Conservation (phyloP, 1,284 basidiomycete genomes). For the Gomphus sp. region DNA sequence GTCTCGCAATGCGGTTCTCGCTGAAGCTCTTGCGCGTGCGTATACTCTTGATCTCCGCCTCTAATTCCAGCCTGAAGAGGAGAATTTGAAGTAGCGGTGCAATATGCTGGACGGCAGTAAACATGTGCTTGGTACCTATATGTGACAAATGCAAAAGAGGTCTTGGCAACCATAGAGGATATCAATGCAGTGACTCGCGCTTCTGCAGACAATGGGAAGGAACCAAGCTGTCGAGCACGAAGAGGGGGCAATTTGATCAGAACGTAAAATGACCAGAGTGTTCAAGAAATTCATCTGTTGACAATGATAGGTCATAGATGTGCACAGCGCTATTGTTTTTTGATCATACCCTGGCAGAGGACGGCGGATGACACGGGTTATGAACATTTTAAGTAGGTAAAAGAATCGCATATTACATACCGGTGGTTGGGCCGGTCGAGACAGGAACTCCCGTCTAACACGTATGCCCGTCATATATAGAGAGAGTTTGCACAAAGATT, state of each 20-base stretch:
- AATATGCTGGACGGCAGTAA: constrained; percentile 26
- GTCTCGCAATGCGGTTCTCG: constrained; percentile 75
- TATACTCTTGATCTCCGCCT: constrained; percentile 70
- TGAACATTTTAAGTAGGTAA: constrained; percentile 22
- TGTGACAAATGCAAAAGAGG: constrained; percentile 46
- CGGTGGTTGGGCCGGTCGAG: too few species aligned
- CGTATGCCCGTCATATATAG: too few species aligned
- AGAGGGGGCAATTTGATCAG: constrained; percentile 31
- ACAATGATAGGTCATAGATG: constrained; percentile 25
- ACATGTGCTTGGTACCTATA: constrained; percentile 40
- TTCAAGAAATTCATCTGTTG: constrained; percentile 3
- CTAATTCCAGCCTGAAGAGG: constrained; percentile 34
- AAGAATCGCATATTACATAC: too few species aligned
- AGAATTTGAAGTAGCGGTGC: constrained; percentile 53
- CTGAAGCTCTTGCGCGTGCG: constrained; percentile 71
- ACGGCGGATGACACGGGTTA: constrained; percentile 17
- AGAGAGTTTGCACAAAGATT: too few species aligned
- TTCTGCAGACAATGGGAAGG: constrained; percentile 61
- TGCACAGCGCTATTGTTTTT: constrained; percentile 20
- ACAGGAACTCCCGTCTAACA: too few species aligned
- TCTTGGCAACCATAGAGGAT: constrained; percentile 47
- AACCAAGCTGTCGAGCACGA: constrained; percentile 64
- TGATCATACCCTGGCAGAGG: neutral
- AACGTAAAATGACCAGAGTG: neutral
- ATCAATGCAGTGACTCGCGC: constrained; percentile 68